phyloP scores from a whole-genome alignment of 805 yeast species.

The Komagataella pastoris region DNA sequence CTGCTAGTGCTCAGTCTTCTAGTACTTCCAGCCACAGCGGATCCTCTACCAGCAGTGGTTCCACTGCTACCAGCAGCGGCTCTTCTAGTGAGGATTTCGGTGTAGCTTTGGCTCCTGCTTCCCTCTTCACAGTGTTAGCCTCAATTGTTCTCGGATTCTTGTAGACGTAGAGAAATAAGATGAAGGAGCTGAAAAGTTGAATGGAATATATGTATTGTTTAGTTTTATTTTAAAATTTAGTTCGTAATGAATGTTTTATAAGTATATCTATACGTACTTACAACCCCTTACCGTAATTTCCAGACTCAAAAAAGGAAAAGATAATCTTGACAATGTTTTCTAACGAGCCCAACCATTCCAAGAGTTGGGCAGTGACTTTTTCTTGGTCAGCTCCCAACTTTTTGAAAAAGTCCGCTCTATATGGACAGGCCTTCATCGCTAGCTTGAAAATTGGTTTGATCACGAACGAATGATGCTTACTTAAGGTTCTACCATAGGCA shows the following conservation, averaged over 20 bases:
- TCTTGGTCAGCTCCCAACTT: conserved; percentile 71
- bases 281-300: conserved; percentile 83
- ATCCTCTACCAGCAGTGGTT: conserved; percentile 15
- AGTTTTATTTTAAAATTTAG: conserved; percentile 1
- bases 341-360: conserved; percentile 63
- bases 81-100: conserved; percentile 8
- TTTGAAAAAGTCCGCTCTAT: conserved; percentile 70
- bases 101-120: conserved; percentile 13
- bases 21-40: conserved; percentile 9
- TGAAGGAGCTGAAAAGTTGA: neutral
- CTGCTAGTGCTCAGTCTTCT: conserved; percentile 18
- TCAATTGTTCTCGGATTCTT: conserved; percentile 38
- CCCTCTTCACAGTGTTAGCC: conserved; percentile 34
- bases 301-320: conserved; percentile 61
- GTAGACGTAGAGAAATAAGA: conserved; percentile 16
- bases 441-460: conserved; percentile 79
- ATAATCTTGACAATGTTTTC: conserved; percentile 63
- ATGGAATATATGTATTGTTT: neutral
- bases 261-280: conserved; percentile 15
- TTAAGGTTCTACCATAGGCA: conserved; percentile 71
- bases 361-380: conserved; percentile 51
- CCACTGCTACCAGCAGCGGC: conserved; percentile 14
- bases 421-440: conserved; percentile 94
- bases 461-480: conserved; percentile 71
- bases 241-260: neutral